phyloP scores from a whole-genome alignment of 2,329 filamentous ascomycete species.

The Monilinia vaccinii-corymbosi region DNA sequence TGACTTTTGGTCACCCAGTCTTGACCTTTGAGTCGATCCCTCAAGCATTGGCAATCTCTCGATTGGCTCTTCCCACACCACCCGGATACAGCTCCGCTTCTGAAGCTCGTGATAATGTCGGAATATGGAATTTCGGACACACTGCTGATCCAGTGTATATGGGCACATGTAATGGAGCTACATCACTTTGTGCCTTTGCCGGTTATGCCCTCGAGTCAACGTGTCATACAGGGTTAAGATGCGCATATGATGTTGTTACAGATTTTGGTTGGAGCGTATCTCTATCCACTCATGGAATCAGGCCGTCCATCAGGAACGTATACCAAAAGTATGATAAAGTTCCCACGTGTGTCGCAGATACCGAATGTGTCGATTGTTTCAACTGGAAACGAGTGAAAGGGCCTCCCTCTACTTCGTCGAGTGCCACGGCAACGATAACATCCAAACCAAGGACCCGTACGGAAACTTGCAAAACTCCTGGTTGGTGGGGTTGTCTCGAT shows the following conservation, averaged over 20 bases:
- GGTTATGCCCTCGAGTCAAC: constrained; percentile 84
- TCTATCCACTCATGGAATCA: constrained; percentile 81
- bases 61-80: constrained; percentile 76
- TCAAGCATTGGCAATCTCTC: constrained; percentile 72
- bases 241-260: constrained; percentile 80
- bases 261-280: constrained; percentile 88
- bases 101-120: constrained; percentile 61
- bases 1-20: constrained; percentile 80
- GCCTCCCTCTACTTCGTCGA: constrained; percentile 65
- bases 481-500: constrained; percentile 56
- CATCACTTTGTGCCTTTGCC: constrained; percentile 73
- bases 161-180: constrained; percentile 80
- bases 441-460: constrained; percentile 56
- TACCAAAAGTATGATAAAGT: constrained; percentile 72
- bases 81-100: constrained; percentile 46
- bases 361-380: constrained; percentile 75
- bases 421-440: constrained; percentile 47
- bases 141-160: constrained; percentile 91
- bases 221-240: constrained; percentile 79
- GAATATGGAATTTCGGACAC: constrained; percentile 81
- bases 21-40: constrained; percentile 88
- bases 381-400: constrained; percentile 92
- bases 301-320: constrained; percentile 75
- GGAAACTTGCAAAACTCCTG: constrained; percentile 76
- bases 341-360: constrained; percentile 62